Percentiles rank a stretch among this genome's conserved stretches.
phyloP scores from a whole-genome alignment of 1,284 basidiomycete species.

The Heterobasidion irregulare region DNA sequence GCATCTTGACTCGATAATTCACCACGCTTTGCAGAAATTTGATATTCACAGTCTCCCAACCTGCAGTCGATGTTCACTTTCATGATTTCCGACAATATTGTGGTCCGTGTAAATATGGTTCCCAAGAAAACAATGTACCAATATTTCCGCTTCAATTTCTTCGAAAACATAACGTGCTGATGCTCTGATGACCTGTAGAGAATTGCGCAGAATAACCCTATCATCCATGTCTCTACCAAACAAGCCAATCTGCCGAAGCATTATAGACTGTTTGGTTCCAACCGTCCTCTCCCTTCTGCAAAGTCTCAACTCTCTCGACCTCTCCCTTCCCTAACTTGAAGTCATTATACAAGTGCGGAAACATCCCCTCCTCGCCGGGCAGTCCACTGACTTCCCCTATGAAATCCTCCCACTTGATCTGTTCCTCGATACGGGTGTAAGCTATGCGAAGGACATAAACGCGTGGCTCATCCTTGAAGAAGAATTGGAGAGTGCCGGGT shows the following conservation, averaged over 20 bases:
- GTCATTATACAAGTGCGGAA: neutral
- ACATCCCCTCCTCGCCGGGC: neutral
- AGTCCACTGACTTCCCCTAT: neutral
- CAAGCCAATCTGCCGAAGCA: neutral
- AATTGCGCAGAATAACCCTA: no score
- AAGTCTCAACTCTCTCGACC: neutral
- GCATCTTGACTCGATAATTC: no score
- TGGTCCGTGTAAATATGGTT: no score
- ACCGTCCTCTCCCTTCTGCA: neutral
- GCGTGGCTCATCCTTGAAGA: neutral
- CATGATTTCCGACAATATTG: no score
- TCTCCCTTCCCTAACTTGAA: neutral
- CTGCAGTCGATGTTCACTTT: no score
- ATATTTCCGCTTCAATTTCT: no score
- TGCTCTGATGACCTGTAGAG: no score
- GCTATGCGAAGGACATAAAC: neutral
- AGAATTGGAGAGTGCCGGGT: neutral
- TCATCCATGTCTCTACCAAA: neutral
- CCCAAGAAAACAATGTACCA: no score
- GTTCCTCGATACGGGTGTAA: neutral
- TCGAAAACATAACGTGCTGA: no score
- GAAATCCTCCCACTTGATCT: neutral
- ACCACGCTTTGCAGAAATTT: no score
- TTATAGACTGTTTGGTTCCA: neutral
- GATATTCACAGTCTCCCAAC: no score